Base-by-base conservation (phyloP, 805 yeast species). In the Henningerozyma blattae region DNA sequence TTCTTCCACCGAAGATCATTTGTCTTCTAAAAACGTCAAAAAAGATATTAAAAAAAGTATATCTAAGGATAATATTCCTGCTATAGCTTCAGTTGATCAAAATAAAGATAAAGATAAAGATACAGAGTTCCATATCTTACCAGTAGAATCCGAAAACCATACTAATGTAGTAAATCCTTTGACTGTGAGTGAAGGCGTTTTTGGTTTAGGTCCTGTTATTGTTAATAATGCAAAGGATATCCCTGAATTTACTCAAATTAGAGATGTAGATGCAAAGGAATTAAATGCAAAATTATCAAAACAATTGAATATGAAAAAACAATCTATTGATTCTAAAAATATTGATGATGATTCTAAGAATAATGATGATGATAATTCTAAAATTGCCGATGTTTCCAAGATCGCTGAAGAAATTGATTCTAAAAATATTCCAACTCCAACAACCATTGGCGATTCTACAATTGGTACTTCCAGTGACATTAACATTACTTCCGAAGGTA, bases 181-280 rank as follows among this genome's bases (percentile, higher is more conserved):
- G 32, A 64, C 71, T 13, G 18, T n/a, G n/a, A n/a, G n/a, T n/a
- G n/a, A 10, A 15, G 24, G 14, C 8, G 20, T 64, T 25, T 81
- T 84, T 32, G 87, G 80, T 48, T 85, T 91, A 19, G 94, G 94
- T 31, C 67, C 81, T 9, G 56, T 46, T 6, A 41, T 55, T 18
- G 45, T 77, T 39, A 69, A 61, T 28, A 69, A 80, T 49, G 68
- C 83, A 15, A 68, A 67, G 29, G 67, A 72, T n/a, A 71, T 83
- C 46, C 63, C 70, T 38, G 94, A 75, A 32, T 79, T 85, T 49
- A 56, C 59, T 31, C 69, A 74, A 44, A 65, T 75, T 17, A 47
- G 65, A 33, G 65, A 68, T 34, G 79, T 72, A 20, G 72, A 74
- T 46, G 72, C 78, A 19, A 62, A 70, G 54, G 64, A 70, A 33